phyloP scores from a whole-genome alignment of 2,329 filamentous ascomycete genomes.

The Arachnopeziza araneosa region DNA sequence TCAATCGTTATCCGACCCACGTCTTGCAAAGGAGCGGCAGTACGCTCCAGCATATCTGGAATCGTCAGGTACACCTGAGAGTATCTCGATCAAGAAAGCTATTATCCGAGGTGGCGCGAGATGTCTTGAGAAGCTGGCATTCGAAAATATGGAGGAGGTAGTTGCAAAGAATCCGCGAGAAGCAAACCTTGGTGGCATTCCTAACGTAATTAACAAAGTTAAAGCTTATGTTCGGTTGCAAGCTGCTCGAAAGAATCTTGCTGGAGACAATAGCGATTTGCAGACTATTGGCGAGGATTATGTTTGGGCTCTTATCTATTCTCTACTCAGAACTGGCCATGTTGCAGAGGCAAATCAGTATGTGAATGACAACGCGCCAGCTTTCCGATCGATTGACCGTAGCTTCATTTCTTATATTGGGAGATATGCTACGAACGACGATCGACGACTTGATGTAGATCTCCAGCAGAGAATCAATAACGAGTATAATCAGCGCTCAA shows the following conservation, averaged over 20 bases:
- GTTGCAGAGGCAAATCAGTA: conserved; percentile 81
- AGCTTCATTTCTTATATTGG: conserved; percentile 86
- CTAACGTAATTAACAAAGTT: conserved; percentile 83
- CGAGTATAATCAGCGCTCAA: conserved; percentile 79
- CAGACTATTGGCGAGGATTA: conserved; percentile 78
- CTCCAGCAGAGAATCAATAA: conserved; percentile 83
- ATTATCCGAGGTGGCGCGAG: conserved; percentile 74
- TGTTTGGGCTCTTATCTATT: conserved; percentile 93
- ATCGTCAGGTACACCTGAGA: conserved; percentile 55
- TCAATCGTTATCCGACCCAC: conserved; percentile 53
- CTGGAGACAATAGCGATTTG: conserved; percentile 72
- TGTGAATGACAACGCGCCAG: conserved; percentile 69
- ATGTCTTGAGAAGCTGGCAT: conserved; percentile 79
- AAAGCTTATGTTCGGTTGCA: conserved; percentile 86
- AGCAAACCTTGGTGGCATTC: conserved; percentile 82
- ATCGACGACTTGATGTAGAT: conserved; percentile 71
- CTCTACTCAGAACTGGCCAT: conserved; percentile 79
- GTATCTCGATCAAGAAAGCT: conserved; percentile 65
- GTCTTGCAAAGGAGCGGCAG: conserved; percentile 66
- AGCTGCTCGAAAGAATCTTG: conserved; percentile 74
- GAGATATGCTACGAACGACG: conserved; percentile 70
- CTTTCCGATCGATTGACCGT: conserved; percentile 85
- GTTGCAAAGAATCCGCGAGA: conserved; percentile 82
- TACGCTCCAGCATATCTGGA: conserved; percentile 74
- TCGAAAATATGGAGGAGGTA: conserved; percentile 67